Base-by-base conservation (phyloP, 352 stramenopile genomes). In the Globisporangium irregulare region DNA sequence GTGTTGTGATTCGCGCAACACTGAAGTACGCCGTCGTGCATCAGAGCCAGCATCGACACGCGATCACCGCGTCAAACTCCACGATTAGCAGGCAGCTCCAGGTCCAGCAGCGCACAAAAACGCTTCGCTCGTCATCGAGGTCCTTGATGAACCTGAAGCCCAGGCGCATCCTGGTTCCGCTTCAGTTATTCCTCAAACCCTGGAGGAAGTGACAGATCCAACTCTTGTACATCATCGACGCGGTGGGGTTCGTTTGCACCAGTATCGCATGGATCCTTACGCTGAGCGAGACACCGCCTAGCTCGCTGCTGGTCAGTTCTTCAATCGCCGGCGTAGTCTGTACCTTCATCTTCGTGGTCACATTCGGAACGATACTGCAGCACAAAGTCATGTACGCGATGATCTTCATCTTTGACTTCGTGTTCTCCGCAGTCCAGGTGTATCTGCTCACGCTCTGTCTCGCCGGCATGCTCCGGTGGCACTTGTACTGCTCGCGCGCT, bases 331-430 rank as follows among this genome's bases (percentile, higher is more conserved):
- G 53, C 2, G 53, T 22, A 20, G 5, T 25, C 0, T 59, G 53
- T 15, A 38, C 53, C 1, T 14, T 38, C 53, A 2, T 20, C 14
- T 59, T 38, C 25, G 25, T 59, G 1, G 2, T 14, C 14, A 14
- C 14, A 2, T 59, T 59, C 25, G 25, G 53, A 24, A 1, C 14
- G 10, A 38, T 59, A 25, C 25, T 59, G 20, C 53, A 59, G 24
- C 53, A 59, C 24, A 25, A 59, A 9, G 12, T 59, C 10, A 59
- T 59, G 53, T 59, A 29, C 12, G 12, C 53, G 4, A 59, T 59
- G 53, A 29, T 6, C 24, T 59, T 59, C 25, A 59, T 41, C 53
- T 59, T 59, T 18, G 53, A 59, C 25, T 38, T 51, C n/a, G 43
- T 32, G 29, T 50, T 50, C 36, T 32, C 56, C 10, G 34, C 24